Evolutionary conservation across 2,329 filamentous ascomycete genomes (phyloP), one percentile per base, ranked within the genome.

Genomic region (Setomelanomma holmii): DNA sequence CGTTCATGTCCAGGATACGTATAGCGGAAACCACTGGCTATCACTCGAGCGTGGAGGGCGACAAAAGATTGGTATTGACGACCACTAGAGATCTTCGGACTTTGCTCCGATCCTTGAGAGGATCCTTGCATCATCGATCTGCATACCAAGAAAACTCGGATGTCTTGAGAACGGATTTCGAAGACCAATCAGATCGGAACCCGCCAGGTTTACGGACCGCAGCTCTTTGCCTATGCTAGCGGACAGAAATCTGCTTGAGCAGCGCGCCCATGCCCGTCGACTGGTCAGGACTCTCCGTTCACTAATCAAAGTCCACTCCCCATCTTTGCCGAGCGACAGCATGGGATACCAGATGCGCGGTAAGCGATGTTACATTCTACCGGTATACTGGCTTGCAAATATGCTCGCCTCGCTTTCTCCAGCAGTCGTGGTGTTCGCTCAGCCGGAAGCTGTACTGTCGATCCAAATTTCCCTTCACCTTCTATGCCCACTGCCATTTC

Each of bases 401-500:
- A 3, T 8, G 12, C 19, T 20, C 35, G 35, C 35, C 11, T 38
- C 10, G 17, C 35, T 38, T 38, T 38, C 27, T 30, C 5, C 14
- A 8, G 10, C 2, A 14, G 10, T 30, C 5, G 3, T 6, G 27
- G 27, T 30, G 14, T 14, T 30, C 27, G 27, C 27, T 30, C 27
- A 30, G 14, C 10, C 14, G 10, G 10, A 3, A 30, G 3, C 10
- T 30, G 27, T 14, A 30, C 38, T 48, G 45, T 22, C 36, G 45
- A 48, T 48, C 46, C 8, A 38, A 49, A 38, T 49, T 39, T 42
- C 33, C 21, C n/a, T 16, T 16, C 36, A 12, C 11, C 21, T 24
- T 49, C 55, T 63, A 68, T 34, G 35, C 53, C 86, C 85, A 89
- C 16, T 69, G 73, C 78, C 82, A 82, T 58, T 81, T 79, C 46